Evolutionary conservation across 129 eudicot genomes (phyloP).

Genomic region (Rutidosis leptorrhynchoides): DNA sequence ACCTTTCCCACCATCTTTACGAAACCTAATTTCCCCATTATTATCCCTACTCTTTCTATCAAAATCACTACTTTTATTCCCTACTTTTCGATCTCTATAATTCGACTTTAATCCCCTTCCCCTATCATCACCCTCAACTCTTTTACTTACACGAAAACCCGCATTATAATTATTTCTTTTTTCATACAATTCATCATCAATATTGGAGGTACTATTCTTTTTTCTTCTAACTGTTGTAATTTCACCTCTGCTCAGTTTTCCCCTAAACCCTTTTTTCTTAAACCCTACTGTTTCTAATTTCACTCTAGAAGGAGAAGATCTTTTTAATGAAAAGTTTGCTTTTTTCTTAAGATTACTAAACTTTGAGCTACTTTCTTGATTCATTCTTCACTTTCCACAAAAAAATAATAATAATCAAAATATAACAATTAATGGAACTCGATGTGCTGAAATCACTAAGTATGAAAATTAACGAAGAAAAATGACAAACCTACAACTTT

Average conservation of each 20-base stretch:
- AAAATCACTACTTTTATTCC: conserved; percentile 25
- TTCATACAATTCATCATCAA: conserved; percentile 5
- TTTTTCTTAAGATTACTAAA: conserved; percentile 29
- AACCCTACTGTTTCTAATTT: background rate
- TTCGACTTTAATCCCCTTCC: conserved; percentile 21
- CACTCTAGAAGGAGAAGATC: conserved; percentile 23
- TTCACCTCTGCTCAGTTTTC: conserved; percentile 16
- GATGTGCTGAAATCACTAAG: background rate
- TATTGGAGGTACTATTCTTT: background rate
- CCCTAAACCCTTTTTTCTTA: conserved; percentile 26
- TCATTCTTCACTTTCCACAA: conserved; percentile 29
- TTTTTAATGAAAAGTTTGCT: conserved; percentile 32
- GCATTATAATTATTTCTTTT: conserved; percentile 18
- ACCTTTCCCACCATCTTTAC: conserved; percentile 6
- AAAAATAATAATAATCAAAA: conserved; percentile 1
- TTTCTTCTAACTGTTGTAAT: conserved; percentile 11
- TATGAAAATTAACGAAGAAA: background rate
- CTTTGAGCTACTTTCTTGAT: conserved; percentile 32
- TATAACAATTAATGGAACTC: conserved; percentile 1
- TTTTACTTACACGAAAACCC: conserved; percentile 14
- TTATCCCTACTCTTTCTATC: conserved; percentile 35
- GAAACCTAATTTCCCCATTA: conserved; percentile 19
- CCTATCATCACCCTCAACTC: conserved; percentile 18
- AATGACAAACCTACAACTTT: conserved; percentile 6
- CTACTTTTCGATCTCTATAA: conserved; percentile 13